phyloP scores from a whole-genome alignment of 2,329 filamentous ascomycete species.

The Ilyonectria destructans region DNA sequence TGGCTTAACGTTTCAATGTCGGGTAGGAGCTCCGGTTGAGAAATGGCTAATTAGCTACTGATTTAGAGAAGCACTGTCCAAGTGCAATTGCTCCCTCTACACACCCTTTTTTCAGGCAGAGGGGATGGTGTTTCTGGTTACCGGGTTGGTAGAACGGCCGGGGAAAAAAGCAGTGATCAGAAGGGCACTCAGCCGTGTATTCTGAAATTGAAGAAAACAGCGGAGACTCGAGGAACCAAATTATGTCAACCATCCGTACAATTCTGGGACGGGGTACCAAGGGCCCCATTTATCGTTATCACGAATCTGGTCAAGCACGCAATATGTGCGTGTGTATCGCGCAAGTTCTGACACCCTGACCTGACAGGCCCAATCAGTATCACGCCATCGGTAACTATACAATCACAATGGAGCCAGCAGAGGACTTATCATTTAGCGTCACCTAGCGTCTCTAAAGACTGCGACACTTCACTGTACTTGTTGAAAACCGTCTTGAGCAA shows the following conservation, averaged over 20 bases:
- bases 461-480: background rate
- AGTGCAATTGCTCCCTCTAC: background rate
- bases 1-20: background rate
- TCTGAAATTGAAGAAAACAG: background rate
- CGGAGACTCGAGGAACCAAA: background rate
- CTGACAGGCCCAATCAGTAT: slow-evolving; percentile 25
- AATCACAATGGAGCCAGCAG: slow-evolving; percentile 9
- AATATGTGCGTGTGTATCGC: slow-evolving; percentile 25
- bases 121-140: too few relatives aligned
- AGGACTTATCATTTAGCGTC: slow-evolving; percentile 18
- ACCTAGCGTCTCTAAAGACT: background rate
- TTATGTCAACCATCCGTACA: background rate
- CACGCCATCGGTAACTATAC: slow-evolving; percentile 20
- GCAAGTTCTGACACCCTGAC: slow-evolving; percentile 11
- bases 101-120: too few relatives aligned
- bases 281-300: background rate
- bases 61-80: background rate
- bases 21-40: too few relatives aligned
- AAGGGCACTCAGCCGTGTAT: too few relatives aligned
- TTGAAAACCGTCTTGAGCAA: background rate
- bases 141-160: too few relatives aligned
- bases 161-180: too few relatives aligned
- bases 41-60: background rate
- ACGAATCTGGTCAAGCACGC: slow-evolving; percentile 25
- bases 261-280: background rate